Evolutionary conservation across 2,329 filamentous ascomycete genomes (phyloP), one percentile per base, ranked within the genome.

Genomic region (Samsoniella hepiali): DNA sequence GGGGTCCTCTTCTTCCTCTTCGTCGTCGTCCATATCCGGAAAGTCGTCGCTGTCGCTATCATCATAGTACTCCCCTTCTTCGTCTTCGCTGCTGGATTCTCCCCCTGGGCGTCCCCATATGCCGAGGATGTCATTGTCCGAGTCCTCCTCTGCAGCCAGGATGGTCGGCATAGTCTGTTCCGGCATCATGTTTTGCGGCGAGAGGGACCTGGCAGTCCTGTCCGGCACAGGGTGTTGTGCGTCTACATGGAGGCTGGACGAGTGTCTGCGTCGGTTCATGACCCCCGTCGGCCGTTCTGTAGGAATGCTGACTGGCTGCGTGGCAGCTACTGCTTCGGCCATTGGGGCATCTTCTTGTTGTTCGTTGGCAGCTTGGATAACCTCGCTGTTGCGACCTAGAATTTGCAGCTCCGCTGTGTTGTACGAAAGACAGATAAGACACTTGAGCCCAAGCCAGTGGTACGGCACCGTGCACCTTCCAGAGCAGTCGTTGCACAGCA

Each of bases 401-500:
- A 89, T 84, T 63, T 84, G 84, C 32, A 89, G 74, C 69, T 90
- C 84, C 17, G 83, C 84, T 0, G 88, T 91, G 70, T 91, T 91
- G 70, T 89, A 91, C 3, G 87, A 90, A 49, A 82, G 79, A 71
- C 88, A 91, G 42, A 89, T 85, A 15, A 83, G 88, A 73, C 95
- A 99, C 75, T 96, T 97, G 53, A 97, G 81, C 0, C 95, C 95
- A 5, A 98, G 81, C 92, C 95, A 99, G 76, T 99, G 95, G 73
- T 96, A 99, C 36, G 85, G 84, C 29, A 95, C 92, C 29, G 90
- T 90, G 65, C 90, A 93, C 73, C 93, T 93, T 13, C 91, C 90
- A 53, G 88, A 91, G 76, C 95, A 99, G 77, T 99, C 95, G 73
- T 99, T 98, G 76, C 95, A 99, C 66, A 93, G 86, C 57, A 98